Percentiles rank a stretch among this genome's conserved stretches.
Evolutionary conservation across 208 protist genomes (phyloP).

Genomic region (Trypanosoma cruzi): DNA sequence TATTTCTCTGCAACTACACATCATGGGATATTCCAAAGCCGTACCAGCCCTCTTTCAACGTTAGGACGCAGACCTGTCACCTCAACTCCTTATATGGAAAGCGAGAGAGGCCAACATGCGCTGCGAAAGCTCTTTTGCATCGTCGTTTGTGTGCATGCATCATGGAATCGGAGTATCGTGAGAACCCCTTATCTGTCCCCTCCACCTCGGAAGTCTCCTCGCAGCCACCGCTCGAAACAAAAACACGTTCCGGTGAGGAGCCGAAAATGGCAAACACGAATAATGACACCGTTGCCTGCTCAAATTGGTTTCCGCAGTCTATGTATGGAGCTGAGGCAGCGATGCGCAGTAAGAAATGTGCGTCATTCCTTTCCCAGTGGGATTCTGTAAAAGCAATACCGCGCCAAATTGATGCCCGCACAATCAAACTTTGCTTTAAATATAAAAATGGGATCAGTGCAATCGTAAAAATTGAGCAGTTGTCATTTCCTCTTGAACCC

Average conservation of each 20-base stretch:
- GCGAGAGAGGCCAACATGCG: slow-evolving; percentile 21
- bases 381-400: slow-evolving; percentile 2
- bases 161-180: neutral
- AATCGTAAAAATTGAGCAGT: slow-evolving; percentile 24
- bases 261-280: neutral
- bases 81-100: slow-evolving; percentile 22
- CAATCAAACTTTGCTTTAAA: slow-evolving; percentile 15
- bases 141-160: slow-evolving; percentile 18
- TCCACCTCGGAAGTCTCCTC: neutral
- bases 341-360: neutral
- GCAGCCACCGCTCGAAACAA: neutral
- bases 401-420: slow-evolving; percentile 14
- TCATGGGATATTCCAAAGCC: slow-evolving; percentile 1
- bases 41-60: slow-evolving; percentile 16
- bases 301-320: neutral
- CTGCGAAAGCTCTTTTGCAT: neutral
- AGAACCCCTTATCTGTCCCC: slow-evolving; percentile 1
- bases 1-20: slow-evolving; percentile 8
- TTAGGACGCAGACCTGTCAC: slow-evolving; percentile 8
- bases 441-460: slow-evolving; percentile 1
- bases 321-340: neutral
- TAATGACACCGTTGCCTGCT: neutral
- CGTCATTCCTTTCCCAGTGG: slow-evolving; percentile 7
- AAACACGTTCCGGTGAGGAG: neutral
- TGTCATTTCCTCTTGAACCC: slow-evolving; percentile 26